Evolutionary conservation across 805 yeast genomes (phyloP).

Genomic region (Candida alai): DNA sequence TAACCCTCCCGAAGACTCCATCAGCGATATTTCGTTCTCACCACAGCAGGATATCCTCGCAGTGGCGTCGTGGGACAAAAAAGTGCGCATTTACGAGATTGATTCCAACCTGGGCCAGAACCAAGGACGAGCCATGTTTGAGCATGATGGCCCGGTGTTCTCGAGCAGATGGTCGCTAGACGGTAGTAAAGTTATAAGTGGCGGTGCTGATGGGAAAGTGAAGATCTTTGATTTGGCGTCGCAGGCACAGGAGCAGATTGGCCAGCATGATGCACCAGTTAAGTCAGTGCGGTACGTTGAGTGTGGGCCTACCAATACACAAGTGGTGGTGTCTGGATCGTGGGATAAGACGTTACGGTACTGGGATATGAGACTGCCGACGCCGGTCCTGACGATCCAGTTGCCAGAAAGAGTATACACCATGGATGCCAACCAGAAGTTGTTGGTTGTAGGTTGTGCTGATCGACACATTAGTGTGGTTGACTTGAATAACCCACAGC

Average conservation of each 20-base stretch:
- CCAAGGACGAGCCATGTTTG: slow-evolving; percentile 85
- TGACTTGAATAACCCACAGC: slow-evolving; percentile 78
- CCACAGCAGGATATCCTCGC: slow-evolving; percentile 80
- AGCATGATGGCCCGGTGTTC: slow-evolving; percentile 86
- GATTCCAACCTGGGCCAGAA: slow-evolving; percentile 66
- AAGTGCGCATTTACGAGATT: slow-evolving; percentile 89
- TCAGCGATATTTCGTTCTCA: slow-evolving; percentile 79
- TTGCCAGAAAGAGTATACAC: slow-evolving; percentile 89
- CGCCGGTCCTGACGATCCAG: slow-evolving; percentile 74
- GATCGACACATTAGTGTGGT: slow-evolving; percentile 77
- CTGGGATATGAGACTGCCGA: slow-evolving; percentile 89
- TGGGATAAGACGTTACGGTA: slow-evolving; percentile 95
- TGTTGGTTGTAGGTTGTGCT: slow-evolving; percentile 92
- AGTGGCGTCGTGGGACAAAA: slow-evolving; percentile 91
- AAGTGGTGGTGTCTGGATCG: slow-evolving; percentile 84
- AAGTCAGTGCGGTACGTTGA: slow-evolving; percentile 70
- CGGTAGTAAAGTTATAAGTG: slow-evolving; percentile 78
- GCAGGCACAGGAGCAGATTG: slow-evolving; percentile 81
- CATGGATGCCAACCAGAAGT: slow-evolving; percentile 77
- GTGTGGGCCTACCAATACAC: slow-evolving; percentile 80
- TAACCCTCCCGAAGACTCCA: slow-evolving; percentile 89
- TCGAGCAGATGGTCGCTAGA: slow-evolving; percentile 79
- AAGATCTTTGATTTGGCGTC: slow-evolving; percentile 76
- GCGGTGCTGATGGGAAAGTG: slow-evolving; percentile 78
- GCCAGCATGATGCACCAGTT: slow-evolving; percentile 81